Base-by-base conservation (phyloP, 2,329 filamentous ascomycete species). In the Diaporthe caulivora region DNA sequence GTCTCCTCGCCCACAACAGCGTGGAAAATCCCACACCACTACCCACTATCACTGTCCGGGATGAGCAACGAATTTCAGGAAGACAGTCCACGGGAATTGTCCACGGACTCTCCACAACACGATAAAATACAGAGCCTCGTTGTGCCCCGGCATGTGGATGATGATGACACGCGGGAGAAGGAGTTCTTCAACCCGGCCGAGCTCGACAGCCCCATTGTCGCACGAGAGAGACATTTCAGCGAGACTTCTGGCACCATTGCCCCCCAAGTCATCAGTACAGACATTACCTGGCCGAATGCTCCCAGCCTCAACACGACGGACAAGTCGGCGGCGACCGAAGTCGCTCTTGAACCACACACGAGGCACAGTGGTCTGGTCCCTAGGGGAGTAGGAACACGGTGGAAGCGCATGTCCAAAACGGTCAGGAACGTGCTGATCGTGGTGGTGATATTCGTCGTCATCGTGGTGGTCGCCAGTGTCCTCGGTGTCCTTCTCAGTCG, bases 201-300 rank as follows among this genome's bases (percentile, higher is more conserved):
- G 55, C 49, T 72, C 26, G 62, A 58, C 53, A 55, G 71, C 15
- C 40, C 60, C 15, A 69, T 42, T 2, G 37, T 72, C 26, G 37
- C 71, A 57, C 71, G 62, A 3, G 49, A 42, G n/a, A 44, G 71
- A 10, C 71, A 69, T 26, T 72, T 44, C 51, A 68, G 60, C 64
- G 71, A 72, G 62, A 72, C 53, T 3, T 60, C 17, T 24, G 15
- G 9, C 51, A 18, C 29, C 40, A 72, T 72, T 47, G 60, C 31
- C 15, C 71, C 71, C 9, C 49, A 69, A 29, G 60, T 72, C n/a
- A 29, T 68, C 62, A 42, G 40, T 11, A 53, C 42, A 10, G 60
- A 72, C 24, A 55, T 60, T n/a, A 58, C 49, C 54, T 18, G 49
- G 34, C 26, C 34, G 26, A 24, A 62, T 24, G 8, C 24, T 4